Evolutionary conservation across 768 basidiomycete genomes (phyloP), one percentile per base, ranked within the genome.

Genomic region (Saitozyma sp.): DNA sequence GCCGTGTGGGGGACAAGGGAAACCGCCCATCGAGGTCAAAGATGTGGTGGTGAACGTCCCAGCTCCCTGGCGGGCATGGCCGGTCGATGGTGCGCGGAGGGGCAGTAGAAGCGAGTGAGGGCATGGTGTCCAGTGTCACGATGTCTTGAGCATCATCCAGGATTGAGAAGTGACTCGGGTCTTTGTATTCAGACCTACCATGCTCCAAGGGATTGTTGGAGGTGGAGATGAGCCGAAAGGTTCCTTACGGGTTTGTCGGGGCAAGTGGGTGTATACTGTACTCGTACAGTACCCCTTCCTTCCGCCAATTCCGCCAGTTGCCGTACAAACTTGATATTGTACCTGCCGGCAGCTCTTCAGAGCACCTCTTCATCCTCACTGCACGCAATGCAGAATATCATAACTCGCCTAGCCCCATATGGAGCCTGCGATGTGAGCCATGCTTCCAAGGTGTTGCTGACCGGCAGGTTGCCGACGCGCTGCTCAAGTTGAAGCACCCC

Each of bases 1-100:
- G 65, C 42, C 37, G 40, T 13, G n/a, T 48, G 9, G 56, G 53
- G 51, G 39, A 59, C 19, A 46, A 37, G 6, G 46, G 42, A 46
- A 29, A 66, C 42, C 38, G 61, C 60, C 7, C n/a, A n/a, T n/a
- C n/a, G n/a, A 58, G 40, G 39, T 62, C 60, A 20, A 65, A 65
- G 5, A 65, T 56, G 43, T 69, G 67, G 20, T 65, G 51, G 17
- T 55, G 58, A 17, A 52, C 43, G 40, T 66, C 64, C 55, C 54
- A 55, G 11, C 19, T 29, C 8, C 40, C 40, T 37, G 54, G 54
- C 8, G 54, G 54, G 40, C 54, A 55, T 38, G 40, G 29, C 19
- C 40, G 54, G 11, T 20, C 38, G 10, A 37, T 19, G n/a, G n/a
- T n/a, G 13, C 54, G 14, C 10, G 54, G 54, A 8, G 54, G 54